Evolutionary conservation across 2,329 filamentous ascomycete genomes (phyloP), one percentile per base, ranked within the genome.

Genomic region (Shiraia bambusicola): DNA sequence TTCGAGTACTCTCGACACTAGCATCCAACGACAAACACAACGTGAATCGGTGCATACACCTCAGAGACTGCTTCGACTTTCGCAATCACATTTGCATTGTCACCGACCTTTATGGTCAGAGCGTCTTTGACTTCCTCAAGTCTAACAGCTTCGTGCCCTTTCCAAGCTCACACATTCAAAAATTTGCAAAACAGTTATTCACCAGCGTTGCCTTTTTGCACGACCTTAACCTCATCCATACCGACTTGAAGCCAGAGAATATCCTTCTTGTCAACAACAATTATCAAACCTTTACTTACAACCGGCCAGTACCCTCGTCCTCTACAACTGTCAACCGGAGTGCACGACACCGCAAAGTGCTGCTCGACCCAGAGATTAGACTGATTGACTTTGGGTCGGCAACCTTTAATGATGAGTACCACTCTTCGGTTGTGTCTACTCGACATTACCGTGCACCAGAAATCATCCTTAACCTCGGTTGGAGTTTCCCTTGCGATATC

Each of bases 181-280:
- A 82, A 66, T 97, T 98, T 76, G 93, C 93, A 34, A 83, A 92
- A 35, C 93, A 98, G 66, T 76, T 98, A 12, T 87, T 98, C 48
- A 97, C 92, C n/a, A 97, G 92, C 61, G 94, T 98, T 61, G 93
- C 93, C 44, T 98, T 97, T 69, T 77, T 98, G 15, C 93, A 98
- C 66, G 93, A 98, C 70, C 80, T 98, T 13, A 95, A 97, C 67
- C 80, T 98, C 52, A 96, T 98, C 47, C 93, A 98, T 67, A 98
- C 93, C 30, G 82, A 85, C 66, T 64, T 85, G 47, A 85, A 85
- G 64, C 82, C 82, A 2, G 82, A 85, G 66, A 85, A 85, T 54
- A 84, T 85, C 47, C 74, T 85, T 13, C 74, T 85, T 16, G 80
- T 84, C 46, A 80, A 79, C 63, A 82, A 79, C 64, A 71, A 72